Base-by-base conservation (phyloP, 495 filamentous ascomycete genomes). In the Clohesyomyces aquaticus region DNA sequence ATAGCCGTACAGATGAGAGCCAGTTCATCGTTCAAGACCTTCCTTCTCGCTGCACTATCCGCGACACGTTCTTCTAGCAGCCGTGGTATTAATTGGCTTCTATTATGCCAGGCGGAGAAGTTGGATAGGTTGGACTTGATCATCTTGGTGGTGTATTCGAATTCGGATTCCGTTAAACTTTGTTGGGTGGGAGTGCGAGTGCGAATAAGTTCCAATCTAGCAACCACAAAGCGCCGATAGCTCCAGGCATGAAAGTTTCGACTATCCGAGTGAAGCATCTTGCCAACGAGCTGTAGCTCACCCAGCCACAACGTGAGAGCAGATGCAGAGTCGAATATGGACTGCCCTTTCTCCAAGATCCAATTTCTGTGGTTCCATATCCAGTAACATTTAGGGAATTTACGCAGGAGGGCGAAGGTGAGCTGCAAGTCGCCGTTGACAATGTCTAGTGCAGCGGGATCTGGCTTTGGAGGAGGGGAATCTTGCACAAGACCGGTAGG, bases 221-320 rank as follows among this genome's bases (percentile, higher is more conserved):
- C 74, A 27, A 96, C 85, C 4, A 96, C 86, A 45, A 83, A 80
- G 38, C 90, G 84, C 32, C 94, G 82, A 70, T 99, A 99, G 43
- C 89, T 89, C 94, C 94, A 99, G 21, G 92, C 94, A 67, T 97
- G 93, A 71, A 98, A 99, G 73, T 99, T 99, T 46, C 94, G 85
- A 62, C 82, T 87, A 76, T 99, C 94, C 26, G 88, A 82, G 19
- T 77, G 82, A 38, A 98, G 80, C 91, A 98, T 95, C 74, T 93
- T 93, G 51, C 83, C 81, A 16, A 89, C 89, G 10, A 98, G 79
- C 0, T 73, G 82, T 9, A 99, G 82, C 72, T 99, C 94, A 55
- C 86, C 82, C 68, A 88, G 80, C 95, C 93, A 98, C 22, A 96
- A 77, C 50, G 77, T 70, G 16, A 82, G 81, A 1, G 88, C 81